Conservation (phyloP, 345 rosid species). For the Atalantia buxifolia region DNA sequence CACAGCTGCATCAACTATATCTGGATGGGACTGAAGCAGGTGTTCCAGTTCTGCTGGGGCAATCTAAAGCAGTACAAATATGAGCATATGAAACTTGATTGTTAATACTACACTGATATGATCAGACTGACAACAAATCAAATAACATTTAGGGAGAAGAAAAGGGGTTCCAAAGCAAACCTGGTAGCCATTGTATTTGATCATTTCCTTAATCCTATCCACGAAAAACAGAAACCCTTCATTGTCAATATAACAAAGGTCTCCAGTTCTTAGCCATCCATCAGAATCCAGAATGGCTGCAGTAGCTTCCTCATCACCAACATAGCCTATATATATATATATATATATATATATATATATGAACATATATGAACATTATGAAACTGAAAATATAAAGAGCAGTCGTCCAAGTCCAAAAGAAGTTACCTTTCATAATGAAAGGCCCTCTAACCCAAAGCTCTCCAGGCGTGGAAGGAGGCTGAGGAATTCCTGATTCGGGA, state of each 20-base stretch:
- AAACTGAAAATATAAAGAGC: neutral
- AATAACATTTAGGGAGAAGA: neutral
- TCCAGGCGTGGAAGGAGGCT: conserved; percentile 41
- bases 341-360: conserved; percentile 13
- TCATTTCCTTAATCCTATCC: conserved; percentile 59
- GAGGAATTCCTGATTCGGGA: conserved; percentile 34
- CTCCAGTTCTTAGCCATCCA: conserved; percentile 71
- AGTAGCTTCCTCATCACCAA: conserved; percentile 52
- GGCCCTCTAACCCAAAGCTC: conserved; percentile 65
- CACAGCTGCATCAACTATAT: conserved; percentile 52
- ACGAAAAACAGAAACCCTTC: conserved; percentile 58
- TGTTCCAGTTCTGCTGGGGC: conserved; percentile 64
- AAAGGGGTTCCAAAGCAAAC: conserved; percentile 10
- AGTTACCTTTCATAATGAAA: conserved; percentile 46
- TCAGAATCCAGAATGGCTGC: conserved; percentile 37
- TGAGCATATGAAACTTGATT: neutral
- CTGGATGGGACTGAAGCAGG: conserved; percentile 47
- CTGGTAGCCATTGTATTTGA: conserved; percentile 70
- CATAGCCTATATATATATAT: conserved; percentile 40
- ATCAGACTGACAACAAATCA: neutral
- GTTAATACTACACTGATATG: neutral
- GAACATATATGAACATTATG: neutral
- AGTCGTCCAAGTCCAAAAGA: neutral
- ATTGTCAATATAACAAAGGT: conserved; percentile 53
- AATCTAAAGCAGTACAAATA: conserved; percentile 30